These are phyloP conservation scores for Dictyostelium brefeldianum DNA, from an alignment of 78 protist species.

Conservation along the genomic window DNA sequence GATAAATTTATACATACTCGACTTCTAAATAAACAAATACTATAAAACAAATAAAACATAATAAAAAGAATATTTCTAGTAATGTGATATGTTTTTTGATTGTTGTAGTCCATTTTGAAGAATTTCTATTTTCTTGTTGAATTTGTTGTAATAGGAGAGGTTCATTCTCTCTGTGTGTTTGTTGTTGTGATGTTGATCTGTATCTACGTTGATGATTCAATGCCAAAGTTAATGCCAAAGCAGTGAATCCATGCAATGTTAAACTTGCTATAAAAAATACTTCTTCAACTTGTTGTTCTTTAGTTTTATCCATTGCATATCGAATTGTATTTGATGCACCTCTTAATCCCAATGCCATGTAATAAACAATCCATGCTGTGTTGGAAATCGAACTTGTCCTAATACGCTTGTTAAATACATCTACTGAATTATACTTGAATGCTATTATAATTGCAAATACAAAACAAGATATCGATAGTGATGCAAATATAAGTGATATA, in stretches of 20 bases:
- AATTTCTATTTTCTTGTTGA: constrained; percentile 25
- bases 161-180: constrained; percentile 52
- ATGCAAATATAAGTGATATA: constrained; percentile 41
- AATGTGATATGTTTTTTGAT: constrained; percentile 19
- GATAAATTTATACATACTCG: constrained; percentile 22
- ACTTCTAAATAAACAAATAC: constrained; percentile 58
- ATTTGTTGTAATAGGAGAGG: constrained; percentile 47
- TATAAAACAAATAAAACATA: constrained; percentile 61
- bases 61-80: constrained; percentile 29
- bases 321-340: constrained; percentile 72
- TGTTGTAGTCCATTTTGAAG: constrained; percentile 16
- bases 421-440: constrained; percentile 68
- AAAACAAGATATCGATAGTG: constrained; percentile 31
- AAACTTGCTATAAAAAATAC: constrained; percentile 68
- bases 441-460: constrained; percentile 60
- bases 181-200: constrained; percentile 54
- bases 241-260: constrained; percentile 76
- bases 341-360: constrained; percentile 64
- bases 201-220: constrained; percentile 78
- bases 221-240: constrained; percentile 46
- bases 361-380: constrained; percentile 77
- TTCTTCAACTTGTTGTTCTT: constrained; percentile 33
- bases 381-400: constrained; percentile 78
- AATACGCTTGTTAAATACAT: constrained; percentile 66
- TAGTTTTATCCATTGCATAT: constrained; percentile 55